Evolutionary conservation across 192 early-diverging fungal species (phyloP), one percentile per base, ranked within the genome.

Genomic region (Chytriomyces confervae): DNA sequence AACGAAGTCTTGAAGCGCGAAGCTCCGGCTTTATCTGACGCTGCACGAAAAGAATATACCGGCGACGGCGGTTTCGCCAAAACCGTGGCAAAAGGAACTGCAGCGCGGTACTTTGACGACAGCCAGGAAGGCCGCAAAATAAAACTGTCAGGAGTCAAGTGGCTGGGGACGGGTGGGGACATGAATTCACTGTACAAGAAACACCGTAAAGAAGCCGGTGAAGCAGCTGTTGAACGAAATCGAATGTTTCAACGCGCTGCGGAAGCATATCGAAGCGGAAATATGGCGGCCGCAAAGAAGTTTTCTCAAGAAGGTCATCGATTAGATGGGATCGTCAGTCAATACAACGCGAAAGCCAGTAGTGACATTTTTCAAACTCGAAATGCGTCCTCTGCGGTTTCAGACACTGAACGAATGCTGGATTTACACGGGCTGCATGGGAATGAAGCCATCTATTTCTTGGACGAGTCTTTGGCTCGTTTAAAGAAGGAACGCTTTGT

Each of bases 391-490:
- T 50, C 63, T 11, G 8, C 23, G 1, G 47, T 50, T 7, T 20
- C 62, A 23, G 61, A 23, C 6, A 80, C 47, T 18, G 74, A 62
- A 36, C 78, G 61, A 29, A 62, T 76, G 23, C 80, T 88, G 44
- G 87, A 88, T 62, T 77, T 88, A 61, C 87, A 88, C 66, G 87
- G 85, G 5, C 64, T 88, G 62, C 87, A 88, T 78, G 84, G 86
- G 23, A 49, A 65, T 18, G 87, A 88, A 71, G 85, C 80, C 2
- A 74, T 87, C 7, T 69, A 87, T 60, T 84, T 82, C 48, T 10
- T 83, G 23, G 71, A 81, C 73, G 60, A 71, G 7, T 69, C 51
- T 3, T 49, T 84, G 6, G 67, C 11, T 11, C n/a, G 20, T n/a
- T 64, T 88, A 7, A 50, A 50, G 45, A 36, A 67, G n/a, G 73